Evolutionary conservation across 1,284 basidiomycete species (phyloP).

Genomic region (Boletus smithii): DNA sequence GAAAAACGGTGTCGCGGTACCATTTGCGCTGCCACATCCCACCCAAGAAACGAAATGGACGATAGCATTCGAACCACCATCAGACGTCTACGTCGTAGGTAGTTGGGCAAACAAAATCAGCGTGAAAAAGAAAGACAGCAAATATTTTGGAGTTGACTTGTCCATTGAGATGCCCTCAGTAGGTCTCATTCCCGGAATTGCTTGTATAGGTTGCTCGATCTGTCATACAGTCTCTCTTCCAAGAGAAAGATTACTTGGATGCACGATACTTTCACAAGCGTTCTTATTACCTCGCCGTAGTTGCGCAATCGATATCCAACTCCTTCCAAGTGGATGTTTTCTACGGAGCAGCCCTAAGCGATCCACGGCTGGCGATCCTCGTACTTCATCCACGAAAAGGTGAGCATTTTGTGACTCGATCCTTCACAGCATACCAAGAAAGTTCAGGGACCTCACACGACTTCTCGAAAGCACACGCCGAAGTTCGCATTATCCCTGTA

Average conservation of each 20-base stretch:
- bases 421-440: conserved; percentile 16
- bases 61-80: conserved; percentile 66
- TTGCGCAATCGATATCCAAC: conserved; percentile 64
- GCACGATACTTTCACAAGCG: conserved; percentile 92
- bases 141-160: conserved; percentile 74
- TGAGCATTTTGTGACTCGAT: conserved; percentile 28
- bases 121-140: conserved; percentile 62
- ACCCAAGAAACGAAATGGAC: conserved; percentile 76
- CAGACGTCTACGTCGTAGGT: conserved; percentile 67
- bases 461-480: conserved; percentile 66
- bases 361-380: conserved; percentile 69
- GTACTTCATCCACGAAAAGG: conserved; percentile 59
- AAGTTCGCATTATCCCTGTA: conserved; percentile 73
- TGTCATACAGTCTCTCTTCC: conserved; percentile 64
- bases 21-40: conserved; percentile 61
- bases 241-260: conserved; percentile 93
- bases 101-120: conserved; percentile 70
- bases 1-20: conserved; percentile 54
- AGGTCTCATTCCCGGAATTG: conserved; percentile 28
- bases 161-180: conserved; percentile 87
- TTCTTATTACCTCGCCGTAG: conserved; percentile 83
- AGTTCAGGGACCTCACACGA: conserved; percentile 52
- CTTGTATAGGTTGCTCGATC: neutral
- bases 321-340: conserved; percentile 52
- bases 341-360: conserved; percentile 60